Percentiles rank a stretch among this genome's conserved stretches.
Conservation (phyloP, 805 yeast species). For the Wilhelminamyces savonicus region DNA sequence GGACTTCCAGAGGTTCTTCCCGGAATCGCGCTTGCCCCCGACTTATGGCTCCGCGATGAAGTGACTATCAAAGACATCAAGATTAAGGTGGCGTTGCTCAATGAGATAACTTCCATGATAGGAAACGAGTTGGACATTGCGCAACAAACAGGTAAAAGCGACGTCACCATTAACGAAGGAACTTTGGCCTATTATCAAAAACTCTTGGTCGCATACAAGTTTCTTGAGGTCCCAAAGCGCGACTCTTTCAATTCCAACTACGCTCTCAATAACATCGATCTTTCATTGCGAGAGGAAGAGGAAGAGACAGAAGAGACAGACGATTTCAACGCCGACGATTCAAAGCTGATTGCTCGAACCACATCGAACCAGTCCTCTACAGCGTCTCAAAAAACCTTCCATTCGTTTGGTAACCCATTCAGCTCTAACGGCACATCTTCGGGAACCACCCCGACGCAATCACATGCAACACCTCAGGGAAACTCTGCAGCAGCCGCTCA, state of each 20-base stretch:
- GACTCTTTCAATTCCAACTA: not conserved
- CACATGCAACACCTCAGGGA: too few relatives aligned
- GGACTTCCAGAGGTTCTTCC: too few relatives aligned
- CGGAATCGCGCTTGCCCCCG: conserved; percentile 26
- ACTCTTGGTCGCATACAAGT: conserved; percentile 25
- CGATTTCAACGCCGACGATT: not conserved
- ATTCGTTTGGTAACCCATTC: conserved; percentile 4
- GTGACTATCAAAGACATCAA: conserved; percentile 23
- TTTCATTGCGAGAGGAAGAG: conserved; percentile 13
- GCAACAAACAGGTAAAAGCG: too few relatives aligned
- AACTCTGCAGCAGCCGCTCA: too few relatives aligned
- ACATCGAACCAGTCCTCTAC: conserved; percentile 8
- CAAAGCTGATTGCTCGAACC: conserved; percentile 7
- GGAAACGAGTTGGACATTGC: conserved; percentile 11
- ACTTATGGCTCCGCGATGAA: conserved; percentile 30
- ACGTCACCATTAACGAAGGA: conserved; percentile 16
- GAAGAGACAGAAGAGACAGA: conserved; percentile 9
- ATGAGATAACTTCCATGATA: conserved; percentile 27
- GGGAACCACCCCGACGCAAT: too few relatives aligned
- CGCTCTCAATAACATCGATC: too few relatives aligned
- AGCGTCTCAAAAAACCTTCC: conserved; percentile 6
- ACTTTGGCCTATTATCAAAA: conserved; percentile 23
- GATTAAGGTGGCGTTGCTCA: conserved; percentile 24
- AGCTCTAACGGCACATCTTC: too few relatives aligned
- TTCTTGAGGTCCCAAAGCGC: conserved; percentile 12